These are phyloP conservation scores for Coemansia sp. DNA, from an alignment of 192 early-diverging fungal species.

Conservation along the genomic window DNA sequence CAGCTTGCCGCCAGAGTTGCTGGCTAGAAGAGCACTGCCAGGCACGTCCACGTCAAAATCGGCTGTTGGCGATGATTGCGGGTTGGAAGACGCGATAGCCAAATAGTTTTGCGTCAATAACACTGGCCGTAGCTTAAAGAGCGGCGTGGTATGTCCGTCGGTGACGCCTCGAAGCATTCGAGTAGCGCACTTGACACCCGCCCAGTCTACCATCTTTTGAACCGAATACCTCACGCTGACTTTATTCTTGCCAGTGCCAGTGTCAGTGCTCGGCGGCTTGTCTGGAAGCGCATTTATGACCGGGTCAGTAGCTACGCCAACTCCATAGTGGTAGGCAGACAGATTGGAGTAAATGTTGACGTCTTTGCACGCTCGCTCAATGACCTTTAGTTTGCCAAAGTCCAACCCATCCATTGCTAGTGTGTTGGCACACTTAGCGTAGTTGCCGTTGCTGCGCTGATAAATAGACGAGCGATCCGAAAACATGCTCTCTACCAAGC, in stretches of 20 bases:
- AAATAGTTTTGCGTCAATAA: conserved; percentile 27
- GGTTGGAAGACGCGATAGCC: neutral
- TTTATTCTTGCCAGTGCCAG: neutral
- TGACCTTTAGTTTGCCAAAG: conserved; percentile 30
- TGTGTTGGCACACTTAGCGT: neutral
- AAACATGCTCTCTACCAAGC: conserved; percentile 19
- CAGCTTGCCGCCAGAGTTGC: neutral
- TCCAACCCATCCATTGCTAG: conserved; percentile 44
- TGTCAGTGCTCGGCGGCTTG: neutral
- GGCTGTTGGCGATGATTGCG: neutral
- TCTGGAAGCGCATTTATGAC: neutral
- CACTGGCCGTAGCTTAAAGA: conserved; percentile 25
- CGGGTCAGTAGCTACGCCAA: neutral
- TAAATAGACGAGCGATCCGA: conserved; percentile 13
- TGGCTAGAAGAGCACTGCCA: neutral
- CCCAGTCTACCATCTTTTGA: conserved; percentile 24
- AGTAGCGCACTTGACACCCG: conserved; percentile 14
- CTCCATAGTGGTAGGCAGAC: conserved; percentile 14
- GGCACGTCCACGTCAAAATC: neutral
- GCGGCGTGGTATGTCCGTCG: conserved; percentile 18
- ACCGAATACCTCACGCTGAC: neutral
- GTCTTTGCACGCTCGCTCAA: conserved; percentile 21
- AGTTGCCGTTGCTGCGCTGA: neutral
- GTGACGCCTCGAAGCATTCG: conserved; percentile 13
- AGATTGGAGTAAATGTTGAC: conserved; percentile 36